Percentiles rank a stretch among this genome's conserved stretches.
phyloP scores from a whole-genome alignment of 441 rosid species.

The Rhodomyrtus psidioides region DNA sequence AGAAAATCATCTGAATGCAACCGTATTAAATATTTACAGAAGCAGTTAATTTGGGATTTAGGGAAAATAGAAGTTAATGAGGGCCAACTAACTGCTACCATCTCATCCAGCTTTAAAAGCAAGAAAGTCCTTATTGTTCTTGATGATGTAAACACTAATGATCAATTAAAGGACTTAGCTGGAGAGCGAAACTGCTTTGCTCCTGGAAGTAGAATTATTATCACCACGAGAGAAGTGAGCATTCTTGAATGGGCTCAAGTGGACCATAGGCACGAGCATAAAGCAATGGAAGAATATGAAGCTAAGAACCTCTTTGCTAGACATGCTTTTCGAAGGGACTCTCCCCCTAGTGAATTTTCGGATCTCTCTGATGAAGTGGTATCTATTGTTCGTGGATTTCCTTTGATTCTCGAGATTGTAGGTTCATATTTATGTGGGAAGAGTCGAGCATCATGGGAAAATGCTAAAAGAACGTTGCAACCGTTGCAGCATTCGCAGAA shows the following conservation, averaged over 20 bases:
- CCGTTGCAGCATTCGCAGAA: no score
- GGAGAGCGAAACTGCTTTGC: neutral
- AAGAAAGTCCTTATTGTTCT: neutral
- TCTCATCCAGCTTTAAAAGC: accelerated
- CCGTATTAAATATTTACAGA: neutral
- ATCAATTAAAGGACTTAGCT: neutral
- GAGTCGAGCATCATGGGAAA: neutral
- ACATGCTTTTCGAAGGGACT: neutral
- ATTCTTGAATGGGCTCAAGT: neutral
- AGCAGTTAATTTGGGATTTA: neutral
- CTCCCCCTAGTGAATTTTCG: neutral
- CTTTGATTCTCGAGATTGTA: accelerated
- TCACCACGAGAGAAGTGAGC: neutral
- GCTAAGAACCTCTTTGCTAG: neutral
- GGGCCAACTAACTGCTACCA: accelerated
- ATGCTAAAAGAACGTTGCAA: accelerated
- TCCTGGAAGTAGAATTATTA: accelerated
- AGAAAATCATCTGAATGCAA: neutral
- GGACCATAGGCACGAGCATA: neutral
- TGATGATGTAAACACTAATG: neutral
- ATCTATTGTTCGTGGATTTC: neutral
- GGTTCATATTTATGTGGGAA: neutral
- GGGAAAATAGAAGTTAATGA: neutral
- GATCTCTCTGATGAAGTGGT: accelerated
- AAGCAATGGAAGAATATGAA: neutral